phyloP scores from a whole-genome alignment of 1,284 basidiomycete genomes.

The Irpex sp. region DNA sequence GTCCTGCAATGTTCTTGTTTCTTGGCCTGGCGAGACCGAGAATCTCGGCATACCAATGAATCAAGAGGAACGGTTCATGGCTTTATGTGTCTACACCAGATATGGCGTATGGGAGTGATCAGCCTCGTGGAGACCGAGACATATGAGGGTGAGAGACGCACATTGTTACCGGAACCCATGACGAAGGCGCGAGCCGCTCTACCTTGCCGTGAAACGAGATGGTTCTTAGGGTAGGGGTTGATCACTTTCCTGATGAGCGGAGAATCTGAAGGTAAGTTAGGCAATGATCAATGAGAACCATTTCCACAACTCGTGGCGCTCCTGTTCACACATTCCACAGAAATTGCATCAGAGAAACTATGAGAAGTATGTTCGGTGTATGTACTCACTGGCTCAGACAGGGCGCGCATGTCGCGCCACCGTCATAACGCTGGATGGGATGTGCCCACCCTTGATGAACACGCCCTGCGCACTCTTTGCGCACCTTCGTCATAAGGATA shows the following conservation, averaged over 20 bases:
- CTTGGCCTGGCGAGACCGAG: not conserved
- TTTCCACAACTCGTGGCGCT: not conserved
- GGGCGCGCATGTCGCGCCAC: not conserved
- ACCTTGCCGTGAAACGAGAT: too few relatives aligned
- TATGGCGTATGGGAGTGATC: not conserved
- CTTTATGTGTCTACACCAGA: too few relatives aligned
- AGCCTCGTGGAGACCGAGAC: not conserved
- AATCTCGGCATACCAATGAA: not conserved
- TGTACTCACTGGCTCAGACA: not conserved
- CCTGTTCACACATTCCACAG: not conserved
- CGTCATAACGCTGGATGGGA: not conserved
- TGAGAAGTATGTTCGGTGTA: not conserved
- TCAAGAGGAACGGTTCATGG: too few relatives aligned
- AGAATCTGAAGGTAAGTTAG: not conserved
- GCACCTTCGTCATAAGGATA: not conserved
- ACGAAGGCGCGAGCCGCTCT: too few relatives aligned
- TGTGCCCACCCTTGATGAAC: not conserved
- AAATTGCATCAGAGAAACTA: not conserved
- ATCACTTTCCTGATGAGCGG: not conserved
- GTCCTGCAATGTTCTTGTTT: not conserved
- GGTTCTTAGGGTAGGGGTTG: not conserved
- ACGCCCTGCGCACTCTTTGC: not conserved
- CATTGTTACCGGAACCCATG: not conserved
- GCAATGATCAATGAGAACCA: not conserved
- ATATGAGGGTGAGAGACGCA: not conserved